Conservation (phyloP, 495 filamentous ascomycete species). For the Penicillium daleae region DNA sequence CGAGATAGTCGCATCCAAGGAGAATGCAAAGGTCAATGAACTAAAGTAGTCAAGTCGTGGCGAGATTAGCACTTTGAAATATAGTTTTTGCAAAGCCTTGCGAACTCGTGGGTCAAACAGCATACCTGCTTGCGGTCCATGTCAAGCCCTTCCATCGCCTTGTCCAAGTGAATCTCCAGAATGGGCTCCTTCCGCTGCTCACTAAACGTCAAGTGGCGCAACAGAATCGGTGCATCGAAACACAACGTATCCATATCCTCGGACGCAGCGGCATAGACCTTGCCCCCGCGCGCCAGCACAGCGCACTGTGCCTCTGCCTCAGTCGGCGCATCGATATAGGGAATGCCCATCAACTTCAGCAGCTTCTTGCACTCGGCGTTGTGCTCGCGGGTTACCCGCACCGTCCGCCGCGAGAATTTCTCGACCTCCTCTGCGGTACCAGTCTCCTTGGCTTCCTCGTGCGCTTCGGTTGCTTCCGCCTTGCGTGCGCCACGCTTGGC, state of each 20-base stretch:
- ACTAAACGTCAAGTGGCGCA: slow-evolving; percentile 93
- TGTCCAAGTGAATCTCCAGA: slow-evolving; percentile 87
- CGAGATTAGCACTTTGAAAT: background rate
- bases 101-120: no score
- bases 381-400: slow-evolving; percentile 94
- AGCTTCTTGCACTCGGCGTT: slow-evolving; percentile 92
- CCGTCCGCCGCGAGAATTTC: slow-evolving; percentile 94
- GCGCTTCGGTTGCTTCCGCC: slow-evolving; percentile 80
- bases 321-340: slow-evolving; percentile 92
- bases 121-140: slow-evolving; percentile 84
- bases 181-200: slow-evolving; percentile 98
- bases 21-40: slow-evolving; percentile 99
- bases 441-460: slow-evolving; percentile 95
- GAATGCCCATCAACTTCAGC: slow-evolving; percentile 92
- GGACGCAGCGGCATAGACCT: slow-evolving; percentile 93
- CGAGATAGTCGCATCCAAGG: slow-evolving; percentile 96
- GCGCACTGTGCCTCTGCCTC: slow-evolving; percentile 98
- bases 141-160: slow-evolving; percentile 77
- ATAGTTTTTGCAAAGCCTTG: no score
- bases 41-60: slow-evolving; percentile 42
- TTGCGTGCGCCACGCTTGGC: slow-evolving; percentile 94
- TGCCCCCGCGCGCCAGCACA: slow-evolving; percentile 83
- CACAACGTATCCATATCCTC: slow-evolving; percentile 99
- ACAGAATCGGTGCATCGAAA: slow-evolving; percentile 87
- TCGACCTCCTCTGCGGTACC: slow-evolving; percentile 96